These are phyloP conservation scores for Boletus bicolor DNA, from an alignment of 768 basidiomycete genomes.

Conservation along the genomic window DNA sequence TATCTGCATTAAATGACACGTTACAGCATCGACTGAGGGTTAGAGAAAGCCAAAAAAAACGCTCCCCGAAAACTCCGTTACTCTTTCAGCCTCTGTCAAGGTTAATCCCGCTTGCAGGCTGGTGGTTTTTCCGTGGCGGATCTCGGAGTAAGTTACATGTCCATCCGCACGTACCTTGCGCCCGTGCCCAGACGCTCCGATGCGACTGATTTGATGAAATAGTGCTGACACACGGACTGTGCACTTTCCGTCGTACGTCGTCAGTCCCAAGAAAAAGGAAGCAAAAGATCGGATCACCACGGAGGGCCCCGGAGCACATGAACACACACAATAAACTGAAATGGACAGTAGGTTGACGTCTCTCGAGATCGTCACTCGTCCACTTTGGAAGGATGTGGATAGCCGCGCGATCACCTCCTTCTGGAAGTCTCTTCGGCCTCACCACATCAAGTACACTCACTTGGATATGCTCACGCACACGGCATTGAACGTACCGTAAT, in stretches of 20 bases:
- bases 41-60: constrained; percentile 2
- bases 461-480: constrained; percentile 2
- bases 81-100: constrained; percentile 11
- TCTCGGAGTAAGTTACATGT: constrained; percentile 9
- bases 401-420: constrained; percentile 17
- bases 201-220: not conserved
- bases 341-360: constrained; percentile 8
- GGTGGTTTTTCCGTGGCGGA: constrained; percentile 8
- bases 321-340: not conserved
- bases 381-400: constrained; percentile 24
- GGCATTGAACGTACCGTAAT: constrained; percentile 12
- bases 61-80: constrained; percentile 15
- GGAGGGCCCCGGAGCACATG: not conserved
- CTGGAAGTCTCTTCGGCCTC: not conserved
- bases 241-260: not conserved
- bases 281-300: constrained; percentile 10
- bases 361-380: constrained; percentile 10
- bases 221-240: not conserved
- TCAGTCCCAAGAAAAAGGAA: constrained; percentile 2
- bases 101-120: constrained; percentile 26
- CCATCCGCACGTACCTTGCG: not conserved
- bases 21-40: constrained; percentile 20
- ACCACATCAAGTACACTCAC: not conserved
- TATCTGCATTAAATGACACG: constrained; percentile 20
- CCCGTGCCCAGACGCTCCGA: not conserved